phyloP scores from a whole-genome alignment of 768 basidiomycete species.

The Cyathus striatus region DNA sequence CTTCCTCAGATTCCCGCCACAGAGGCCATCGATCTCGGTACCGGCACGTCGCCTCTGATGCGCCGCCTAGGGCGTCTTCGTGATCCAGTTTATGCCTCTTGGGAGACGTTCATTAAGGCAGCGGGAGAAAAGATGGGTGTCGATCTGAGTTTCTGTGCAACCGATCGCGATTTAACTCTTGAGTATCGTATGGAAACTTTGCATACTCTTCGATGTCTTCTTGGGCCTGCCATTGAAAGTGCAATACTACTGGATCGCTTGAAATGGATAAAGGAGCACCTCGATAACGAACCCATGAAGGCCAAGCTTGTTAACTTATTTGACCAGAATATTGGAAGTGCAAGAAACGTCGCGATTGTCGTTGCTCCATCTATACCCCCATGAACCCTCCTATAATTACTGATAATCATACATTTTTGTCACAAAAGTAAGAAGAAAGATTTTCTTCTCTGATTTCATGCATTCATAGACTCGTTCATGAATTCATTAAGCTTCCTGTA shows the following conservation, averaged over 20 bases:
- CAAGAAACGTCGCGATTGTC: constrained; percentile 64
- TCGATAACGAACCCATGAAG: constrained; percentile 12
- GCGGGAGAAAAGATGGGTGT: constrained; percentile 23
- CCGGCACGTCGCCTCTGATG: not conserved
- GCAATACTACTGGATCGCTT: constrained; percentile 59
- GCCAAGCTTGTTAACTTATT: constrained; percentile 62
- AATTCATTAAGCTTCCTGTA: not conserved
- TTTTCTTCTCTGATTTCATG: not conserved
- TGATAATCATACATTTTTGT: not conserved
- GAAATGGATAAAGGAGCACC: constrained; percentile 46
- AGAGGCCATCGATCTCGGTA: not conserved
- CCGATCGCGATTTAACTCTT: constrained; percentile 14
- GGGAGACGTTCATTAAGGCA: constrained; percentile 37
- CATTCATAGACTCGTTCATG: not conserved
- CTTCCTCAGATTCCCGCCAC: not conserved
- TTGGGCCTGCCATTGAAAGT: constrained; percentile 67
- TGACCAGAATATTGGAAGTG: constrained; percentile 68
- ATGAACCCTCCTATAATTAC: too few species aligned
- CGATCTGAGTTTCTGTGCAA: constrained; percentile 7
- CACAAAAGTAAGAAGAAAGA: not conserved
- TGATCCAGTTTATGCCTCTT: constrained; percentile 42
- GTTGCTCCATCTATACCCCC: constrained; percentile 26
- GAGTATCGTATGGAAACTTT: constrained; percentile 49
- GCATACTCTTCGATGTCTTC: constrained; percentile 61
- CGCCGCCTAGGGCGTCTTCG: constrained; percentile 40